phyloP scores from a whole-genome alignment of 164 flowering plant species.

The Chloranthus sessilifolius region DNA sequence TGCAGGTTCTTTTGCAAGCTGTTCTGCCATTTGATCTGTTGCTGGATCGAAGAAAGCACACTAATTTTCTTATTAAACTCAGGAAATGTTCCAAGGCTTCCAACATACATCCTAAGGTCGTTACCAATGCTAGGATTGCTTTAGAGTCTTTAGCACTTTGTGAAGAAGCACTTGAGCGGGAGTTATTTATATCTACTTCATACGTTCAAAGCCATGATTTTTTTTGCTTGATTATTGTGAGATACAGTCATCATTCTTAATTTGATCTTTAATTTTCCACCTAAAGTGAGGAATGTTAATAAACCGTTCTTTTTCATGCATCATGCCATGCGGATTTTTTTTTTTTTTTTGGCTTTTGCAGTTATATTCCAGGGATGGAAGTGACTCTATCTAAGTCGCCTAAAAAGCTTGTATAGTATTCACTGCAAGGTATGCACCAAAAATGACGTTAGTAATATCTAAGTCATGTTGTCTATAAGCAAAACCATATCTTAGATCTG shows the following conservation, averaged over 20 bases:
- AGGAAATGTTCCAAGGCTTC: slow-evolving; percentile 26
- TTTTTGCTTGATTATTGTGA: background rate
- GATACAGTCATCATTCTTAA: background rate
- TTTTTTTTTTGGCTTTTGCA: slow-evolving; percentile 29
- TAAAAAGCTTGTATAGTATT: slow-evolving; percentile 86
- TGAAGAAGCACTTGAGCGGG: slow-evolving; percentile 89
- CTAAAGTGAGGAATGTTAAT: background rate
- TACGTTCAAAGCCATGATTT: slow-evolving; percentile 28
- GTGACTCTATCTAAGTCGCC: slow-evolving; percentile 82
- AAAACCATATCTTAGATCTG: background rate
- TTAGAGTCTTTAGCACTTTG: slow-evolving; percentile 72
- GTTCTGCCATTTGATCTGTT: slow-evolving; percentile 87
- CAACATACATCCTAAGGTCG: slow-evolving; percentile 50
- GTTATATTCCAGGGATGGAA: slow-evolving; percentile 98
- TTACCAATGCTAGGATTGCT: slow-evolving; percentile 76
- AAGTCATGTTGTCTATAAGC: background rate
- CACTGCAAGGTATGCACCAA: slow-evolving; percentile 83
- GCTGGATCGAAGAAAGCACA: slow-evolving; percentile 61
- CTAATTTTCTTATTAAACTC: slow-evolving; percentile 39
- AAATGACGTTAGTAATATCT: background rate
- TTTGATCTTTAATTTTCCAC: background rate
- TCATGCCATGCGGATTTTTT: too few relatives aligned
- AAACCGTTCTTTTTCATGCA: background rate
- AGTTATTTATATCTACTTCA: slow-evolving; percentile 83
- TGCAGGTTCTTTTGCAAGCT: slow-evolving; percentile 88